Conservation (phyloP, 306 rosid species). For the Castanopsis chinensis region DNA sequence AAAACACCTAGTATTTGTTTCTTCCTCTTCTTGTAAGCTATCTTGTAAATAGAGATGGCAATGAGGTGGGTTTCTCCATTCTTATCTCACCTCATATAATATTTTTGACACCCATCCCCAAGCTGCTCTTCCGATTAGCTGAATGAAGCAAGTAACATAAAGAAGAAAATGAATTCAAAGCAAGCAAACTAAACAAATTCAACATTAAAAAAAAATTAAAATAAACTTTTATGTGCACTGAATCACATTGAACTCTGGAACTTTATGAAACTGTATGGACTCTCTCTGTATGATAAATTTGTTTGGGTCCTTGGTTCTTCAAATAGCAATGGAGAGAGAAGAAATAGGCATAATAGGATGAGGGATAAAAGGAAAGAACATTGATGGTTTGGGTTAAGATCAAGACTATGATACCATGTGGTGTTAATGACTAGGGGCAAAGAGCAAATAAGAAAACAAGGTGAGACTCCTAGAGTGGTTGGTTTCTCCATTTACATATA, state of each 20-base stretch:
- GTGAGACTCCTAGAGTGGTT: not conserved
- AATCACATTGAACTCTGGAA: not conserved
- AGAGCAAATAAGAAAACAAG: not conserved
- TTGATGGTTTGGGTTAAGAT: not conserved
- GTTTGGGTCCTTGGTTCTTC: not conserved
- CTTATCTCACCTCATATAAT: not conserved
- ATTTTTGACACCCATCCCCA: not conserved
- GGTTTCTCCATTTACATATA: not conserved
- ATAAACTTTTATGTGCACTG: not conserved
- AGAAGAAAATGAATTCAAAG: not conserved
- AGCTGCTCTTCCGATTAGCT: no score
- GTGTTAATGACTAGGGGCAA: not conserved
- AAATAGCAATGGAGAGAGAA: not conserved
- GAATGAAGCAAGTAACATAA: not conserved
- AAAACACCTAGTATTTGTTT: not conserved
- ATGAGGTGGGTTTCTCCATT: no score
- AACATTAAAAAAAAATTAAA: not conserved
- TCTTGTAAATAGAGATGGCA: no score
- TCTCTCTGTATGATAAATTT: not conserved
- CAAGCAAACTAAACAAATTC: not conserved
- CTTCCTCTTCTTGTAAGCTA: not conserved
- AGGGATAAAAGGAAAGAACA: not conserved
- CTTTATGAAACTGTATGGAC: not conserved
- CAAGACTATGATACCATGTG: not conserved
- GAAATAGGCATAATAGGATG: not conserved